A percentile compares a stretch with the other conserved stretches of the same genome.
Evolutionary conservation across 2,329 filamentous ascomycete genomes (phyloP).

Genomic region (Claviceps maximensis): DNA sequence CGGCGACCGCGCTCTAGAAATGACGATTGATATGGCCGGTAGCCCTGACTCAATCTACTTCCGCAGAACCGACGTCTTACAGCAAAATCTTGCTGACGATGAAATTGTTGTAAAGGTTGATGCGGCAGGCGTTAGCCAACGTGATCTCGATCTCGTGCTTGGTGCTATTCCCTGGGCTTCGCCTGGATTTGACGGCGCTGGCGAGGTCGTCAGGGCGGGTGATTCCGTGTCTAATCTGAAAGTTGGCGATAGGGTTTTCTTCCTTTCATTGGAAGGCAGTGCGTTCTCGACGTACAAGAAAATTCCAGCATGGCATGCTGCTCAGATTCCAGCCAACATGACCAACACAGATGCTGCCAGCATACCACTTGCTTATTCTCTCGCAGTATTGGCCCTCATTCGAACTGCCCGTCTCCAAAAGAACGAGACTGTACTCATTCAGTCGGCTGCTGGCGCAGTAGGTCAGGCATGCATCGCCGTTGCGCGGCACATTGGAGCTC

Average conservation of each 20-base stretch:
- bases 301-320: constrained; percentile 8
- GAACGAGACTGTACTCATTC: constrained; percentile 20
- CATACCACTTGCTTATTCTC: constrained; percentile 8
- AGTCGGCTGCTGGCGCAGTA: constrained; percentile 13
- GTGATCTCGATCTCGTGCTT: constrained; percentile 11
- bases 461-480: constrained; percentile 9
- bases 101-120: constrained; percentile 11
- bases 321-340: constrained; percentile 3
- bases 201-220: constrained; percentile 12
- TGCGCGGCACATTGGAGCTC: constrained; percentile 7
- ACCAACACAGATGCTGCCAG: constrained; percentile 17
- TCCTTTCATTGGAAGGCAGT: constrained; percentile 6
- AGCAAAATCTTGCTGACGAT: constrained; percentile 6
- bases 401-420: constrained; percentile 15
- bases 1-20: constrained; percentile 10
- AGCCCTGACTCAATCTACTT: constrained; percentile 14
- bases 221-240: constrained; percentile 6
- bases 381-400: constrained; percentile 5
- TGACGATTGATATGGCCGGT: constrained; percentile 14
- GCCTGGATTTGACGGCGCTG: constrained; percentile 14
- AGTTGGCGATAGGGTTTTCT: constrained; percentile 11
- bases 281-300: constrained; percentile 10
- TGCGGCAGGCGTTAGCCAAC: constrained; percentile 11
- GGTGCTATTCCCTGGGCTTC: constrained; percentile 12
- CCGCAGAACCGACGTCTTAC: constrained; percentile 6